Percentiles rank a stretch among this genome's conserved stretches.
Conservation (phyloP, 176 grass and related monocot species). For the Cenchrus americanus region DNA sequence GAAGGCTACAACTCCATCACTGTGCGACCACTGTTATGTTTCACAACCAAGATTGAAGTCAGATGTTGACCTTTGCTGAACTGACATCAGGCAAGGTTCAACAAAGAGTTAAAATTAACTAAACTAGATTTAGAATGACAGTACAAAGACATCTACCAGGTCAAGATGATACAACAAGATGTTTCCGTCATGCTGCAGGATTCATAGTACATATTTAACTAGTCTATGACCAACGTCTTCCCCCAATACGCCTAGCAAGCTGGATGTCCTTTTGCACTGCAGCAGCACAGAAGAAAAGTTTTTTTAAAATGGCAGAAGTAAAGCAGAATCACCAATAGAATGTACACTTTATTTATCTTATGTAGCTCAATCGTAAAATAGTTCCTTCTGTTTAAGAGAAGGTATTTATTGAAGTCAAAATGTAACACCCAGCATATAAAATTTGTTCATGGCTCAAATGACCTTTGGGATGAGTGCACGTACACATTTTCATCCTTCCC, state of each 20-base stretch:
- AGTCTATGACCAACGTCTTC: conserved; percentile 51
- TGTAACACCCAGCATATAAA: neutral
- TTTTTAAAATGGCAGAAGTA: neutral
- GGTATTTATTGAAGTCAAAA: neutral
- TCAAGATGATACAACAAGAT: neutral
- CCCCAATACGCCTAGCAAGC: conserved; percentile 80
- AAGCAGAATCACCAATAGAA: neutral
- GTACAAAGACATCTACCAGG: neutral
- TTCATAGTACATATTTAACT: neutral
- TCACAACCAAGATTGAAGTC: neutral
- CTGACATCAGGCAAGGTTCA: neutral
- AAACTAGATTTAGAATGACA: neutral
- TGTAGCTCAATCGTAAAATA: neutral
- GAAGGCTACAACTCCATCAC: neutral
- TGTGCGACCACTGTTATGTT: neutral
- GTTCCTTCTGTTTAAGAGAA: neutral
- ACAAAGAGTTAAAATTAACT: neutral
- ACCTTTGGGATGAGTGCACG: no score
- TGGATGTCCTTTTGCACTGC: conserved; percentile 93
- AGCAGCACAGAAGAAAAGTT: conserved; percentile 15
- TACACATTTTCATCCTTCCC: no score
- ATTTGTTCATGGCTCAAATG: neutral
- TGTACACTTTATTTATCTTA: neutral
- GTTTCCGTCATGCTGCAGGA: neutral
- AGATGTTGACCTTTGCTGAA: neutral